A percentile compares a stretch with the other conserved stretches of the same genome.
Conservation (phyloP, 2,329 filamentous ascomycete species). For the Talaromyces rugulosus region DNA sequence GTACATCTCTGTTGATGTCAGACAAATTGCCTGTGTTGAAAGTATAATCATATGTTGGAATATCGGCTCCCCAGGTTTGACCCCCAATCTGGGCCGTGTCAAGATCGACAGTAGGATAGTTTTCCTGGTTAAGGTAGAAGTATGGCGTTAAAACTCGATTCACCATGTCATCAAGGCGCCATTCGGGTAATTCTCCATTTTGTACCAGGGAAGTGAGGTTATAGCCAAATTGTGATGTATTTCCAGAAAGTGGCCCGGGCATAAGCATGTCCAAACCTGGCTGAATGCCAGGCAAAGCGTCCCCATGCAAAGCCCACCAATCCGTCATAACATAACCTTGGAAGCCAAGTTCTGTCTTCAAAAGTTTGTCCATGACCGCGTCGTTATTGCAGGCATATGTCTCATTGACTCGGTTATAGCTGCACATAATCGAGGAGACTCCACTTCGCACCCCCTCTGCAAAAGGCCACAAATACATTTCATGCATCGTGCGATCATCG, state of each 20-base stretch:
- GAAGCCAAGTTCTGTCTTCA: conserved; percentile 51
- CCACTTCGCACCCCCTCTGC: conserved; percentile 55
- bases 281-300: conserved; percentile 33
- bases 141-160: conserved; percentile 44
- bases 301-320: conserved; percentile 41
- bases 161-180: conserved; percentile 45
- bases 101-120: conserved; percentile 16
- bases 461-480: conserved; percentile 62
- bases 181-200: conserved; percentile 38
- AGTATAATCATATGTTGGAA: conserved; percentile 18
- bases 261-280: conserved; percentile 37
- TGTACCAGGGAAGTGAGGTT: conserved; percentile 35
- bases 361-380: conserved; percentile 41
- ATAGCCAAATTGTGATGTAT: conserved; percentile 20
- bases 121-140: conserved; percentile 42
- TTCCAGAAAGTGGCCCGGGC: conserved; percentile 17
- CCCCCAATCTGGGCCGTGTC: conserved; percentile 9
- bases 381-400: conserved; percentile 48
- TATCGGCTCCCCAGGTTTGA: conserved; percentile 2
- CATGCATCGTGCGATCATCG: conserved; percentile 60
- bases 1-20: conserved; percentile 54
- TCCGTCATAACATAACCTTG: conserved; percentile 46
- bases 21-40: conserved; percentile 12
- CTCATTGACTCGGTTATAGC: conserved; percentile 44
- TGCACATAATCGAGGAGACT: conserved; percentile 56